Evolutionary conservation across 2,329 filamentous ascomycete genomes (phyloP), one percentile per base, ranked within the genome.

Genomic region (Exophiala sp.): DNA sequence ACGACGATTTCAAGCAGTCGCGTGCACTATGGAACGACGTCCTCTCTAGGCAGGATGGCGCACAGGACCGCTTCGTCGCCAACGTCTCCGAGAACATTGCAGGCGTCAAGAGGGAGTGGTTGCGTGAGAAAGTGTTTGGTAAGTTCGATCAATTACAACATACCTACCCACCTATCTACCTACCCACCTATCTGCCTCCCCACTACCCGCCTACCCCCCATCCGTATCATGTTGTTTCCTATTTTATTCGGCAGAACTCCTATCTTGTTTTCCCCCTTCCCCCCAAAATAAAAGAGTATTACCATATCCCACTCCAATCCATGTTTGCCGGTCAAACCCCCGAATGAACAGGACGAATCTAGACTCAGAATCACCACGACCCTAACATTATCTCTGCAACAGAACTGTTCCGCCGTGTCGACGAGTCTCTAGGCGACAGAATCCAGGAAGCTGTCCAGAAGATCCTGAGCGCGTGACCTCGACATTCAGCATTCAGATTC

Each of bases 31-130:
- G 71, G 71, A 60, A 53, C 0, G 51, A 53, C 0, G 52, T 66
- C n/a, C 62, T 72, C 29, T 67, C 68, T 23, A 67, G 68, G 37
- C 62, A 68, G 44, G 65, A 68, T 2, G 80, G 78, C 1, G 80
- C 82, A 62, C 80, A 83, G 65, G 73, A 79, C 2, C 79, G 80
- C 63, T 80, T 82, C 50, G 66, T 84, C 32, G 63, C 70, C 49
- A 85, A 83, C 56, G 71, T 84, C 14, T 66, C 79, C 2, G 77
- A 69, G 2, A 79, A 83, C 58, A 65, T 85, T 55, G 68, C 67
- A 38, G 74, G 66, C 43, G 80, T 79, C 75, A 57, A 68, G 71
- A 51, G 74, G 75, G 56, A 79, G 78, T 39, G 73, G 80, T 77
- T 80, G 30, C 73, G 81, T 30, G 70, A 75, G 59, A 71, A 75